Evolutionary conservation across 192 early-diverging fungal species (phyloP), one percentile per base, ranked within the genome.

Genomic region (Allomyces macrogynus): DNA sequence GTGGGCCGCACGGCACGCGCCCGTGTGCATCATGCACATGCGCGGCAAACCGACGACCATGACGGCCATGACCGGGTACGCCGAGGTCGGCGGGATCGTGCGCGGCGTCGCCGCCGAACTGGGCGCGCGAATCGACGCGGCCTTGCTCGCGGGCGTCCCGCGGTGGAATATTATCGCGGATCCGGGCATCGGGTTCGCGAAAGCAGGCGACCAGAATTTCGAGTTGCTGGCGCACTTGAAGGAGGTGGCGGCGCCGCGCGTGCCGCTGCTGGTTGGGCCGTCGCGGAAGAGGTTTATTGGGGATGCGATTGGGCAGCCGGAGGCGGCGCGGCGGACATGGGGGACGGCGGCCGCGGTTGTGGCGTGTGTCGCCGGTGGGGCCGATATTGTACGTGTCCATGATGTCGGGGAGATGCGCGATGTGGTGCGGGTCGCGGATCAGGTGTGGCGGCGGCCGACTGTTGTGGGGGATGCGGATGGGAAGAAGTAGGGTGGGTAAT

Each of bases 131-230:
- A 80, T 93, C 23, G 70, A 84, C 61, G 73, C 70, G 22, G 91
- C 93, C 74, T 94, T 23, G 69, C 74, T n/a, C n/a, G 76, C 79
- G 1, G 95, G 95, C 61, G 83, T 99, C 5, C 78, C 83, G 57
- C 79, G 92, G 12, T 99, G 96, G 96, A 97, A 97, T 73, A 90
- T 99, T 24, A 87, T 94, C 67, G 73, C 95, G 4, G 96, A 99
- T 68, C 96, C 96, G 14, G 96, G 96, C 24, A 82, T 99, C 66
- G 96, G 96, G 1, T 99, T 99, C 78, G 92, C 94, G 32, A 99
- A 99, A 75, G 84, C 86, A 10, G 78, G 76, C 24, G 79, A 80
- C 4, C 96, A 99, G 70, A 89, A 86, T 72, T 84, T 93, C 74
- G 85, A 90, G 69, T 72, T 99, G 25, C 72, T 99, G 64, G 80